These are phyloP conservation scores for Leucaena leucocephala DNA, from an alignment of 306 rosid species.

Conservation along the genomic window DNA sequence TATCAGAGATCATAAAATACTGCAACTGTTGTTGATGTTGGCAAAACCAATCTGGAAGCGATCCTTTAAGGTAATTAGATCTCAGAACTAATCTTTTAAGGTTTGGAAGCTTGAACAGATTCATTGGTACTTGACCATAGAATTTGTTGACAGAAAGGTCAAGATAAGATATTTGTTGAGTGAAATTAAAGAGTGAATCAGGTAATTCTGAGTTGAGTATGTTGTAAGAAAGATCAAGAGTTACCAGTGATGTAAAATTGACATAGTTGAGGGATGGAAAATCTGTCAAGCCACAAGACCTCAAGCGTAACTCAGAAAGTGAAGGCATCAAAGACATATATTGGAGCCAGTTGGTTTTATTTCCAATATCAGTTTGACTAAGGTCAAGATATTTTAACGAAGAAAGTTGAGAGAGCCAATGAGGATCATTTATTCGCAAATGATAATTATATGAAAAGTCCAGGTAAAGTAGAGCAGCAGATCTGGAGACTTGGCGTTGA, in stretches of 20 bases:
- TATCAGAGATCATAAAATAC: background rate
- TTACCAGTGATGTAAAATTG: background rate
- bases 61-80: background rate
- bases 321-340: background rate
- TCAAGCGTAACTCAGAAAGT: background rate
- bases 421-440: background rate
- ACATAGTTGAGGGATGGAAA: background rate
- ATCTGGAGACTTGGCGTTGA: background rate
- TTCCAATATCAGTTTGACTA: background rate
- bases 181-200: background rate
- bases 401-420: background rate
- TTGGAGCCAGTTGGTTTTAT: background rate
- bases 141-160: background rate
- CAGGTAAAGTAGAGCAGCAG: background rate
- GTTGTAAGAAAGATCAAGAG: background rate
- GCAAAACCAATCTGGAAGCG: background rate
- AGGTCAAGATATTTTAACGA: background rate
- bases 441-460: background rate
- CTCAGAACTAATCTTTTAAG: background rate
- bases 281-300: background rate
- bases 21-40: background rate
- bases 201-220: background rate
- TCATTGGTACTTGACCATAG: background rate
- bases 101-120: background rate
- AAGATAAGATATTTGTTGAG: background rate